A percentile compares a stretch with the other conserved stretches of the same genome.
Conservation (phyloP, 2,329 filamentous ascomycete species). For the Ceratocystis colombiana region DNA sequence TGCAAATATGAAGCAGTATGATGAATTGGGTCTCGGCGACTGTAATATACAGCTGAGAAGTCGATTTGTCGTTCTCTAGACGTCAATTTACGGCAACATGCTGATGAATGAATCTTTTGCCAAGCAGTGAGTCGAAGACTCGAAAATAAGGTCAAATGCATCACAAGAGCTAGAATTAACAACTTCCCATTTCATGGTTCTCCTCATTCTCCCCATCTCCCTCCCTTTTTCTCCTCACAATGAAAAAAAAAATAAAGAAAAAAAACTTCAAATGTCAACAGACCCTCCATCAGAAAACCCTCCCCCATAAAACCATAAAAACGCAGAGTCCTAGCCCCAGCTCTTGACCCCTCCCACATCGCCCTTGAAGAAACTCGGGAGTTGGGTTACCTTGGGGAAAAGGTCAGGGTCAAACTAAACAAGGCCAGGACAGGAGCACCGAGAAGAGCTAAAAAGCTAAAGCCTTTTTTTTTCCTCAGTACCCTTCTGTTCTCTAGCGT, state of each 20-base stretch:
- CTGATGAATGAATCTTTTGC: neutral
- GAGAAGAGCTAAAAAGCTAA: slow-evolving; percentile 3
- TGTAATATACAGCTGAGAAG: too few relatives aligned
- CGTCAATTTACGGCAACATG: neutral
- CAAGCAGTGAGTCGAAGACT: neutral
- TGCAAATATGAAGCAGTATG: too few relatives aligned
- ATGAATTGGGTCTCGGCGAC: too few relatives aligned
- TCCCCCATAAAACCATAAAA: slow-evolving; percentile 14
- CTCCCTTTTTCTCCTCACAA: neutral
- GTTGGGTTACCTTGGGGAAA: neutral
- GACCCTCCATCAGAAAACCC: slow-evolving; percentile 2
- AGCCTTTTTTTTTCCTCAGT: slow-evolving; percentile 8
- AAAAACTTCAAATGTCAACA: slow-evolving; percentile 6
- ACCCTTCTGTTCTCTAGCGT: neutral
- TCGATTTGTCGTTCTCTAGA: too few relatives aligned
- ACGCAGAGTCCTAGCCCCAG: slow-evolving; percentile 11
- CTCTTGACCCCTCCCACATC: slow-evolving; percentile 5
- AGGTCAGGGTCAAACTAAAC: neutral
- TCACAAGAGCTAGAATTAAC: neutral
- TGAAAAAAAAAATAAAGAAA: slow-evolving; percentile 14
- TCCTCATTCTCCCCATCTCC: neutral
- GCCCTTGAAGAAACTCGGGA: slow-evolving; percentile 15
- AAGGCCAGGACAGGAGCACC: neutral
- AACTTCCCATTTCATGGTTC: neutral
- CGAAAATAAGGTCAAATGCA: neutral